Evolutionary conservation across 2,329 filamentous ascomycete genomes (phyloP), one percentile per base, ranked within the genome.

Genomic region (Aspergillus texensis): DNA sequence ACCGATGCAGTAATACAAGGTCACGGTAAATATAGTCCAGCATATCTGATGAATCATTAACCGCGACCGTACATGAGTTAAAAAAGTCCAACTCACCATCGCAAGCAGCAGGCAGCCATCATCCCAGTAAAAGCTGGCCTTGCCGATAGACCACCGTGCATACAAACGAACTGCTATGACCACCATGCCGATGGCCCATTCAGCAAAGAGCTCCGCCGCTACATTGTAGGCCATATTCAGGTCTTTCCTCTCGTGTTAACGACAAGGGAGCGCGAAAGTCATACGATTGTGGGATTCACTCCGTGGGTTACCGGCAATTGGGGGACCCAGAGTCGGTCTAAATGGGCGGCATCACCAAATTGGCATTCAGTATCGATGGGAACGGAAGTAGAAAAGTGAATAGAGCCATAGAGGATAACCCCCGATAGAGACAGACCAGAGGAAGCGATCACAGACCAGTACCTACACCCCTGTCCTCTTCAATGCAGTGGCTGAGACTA

Each of bases 121-220:
- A 48, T 69, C 67, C 65, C 65, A 69, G 46, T 65, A 63, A n/a
- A 69, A 60, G 19, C 34, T 57, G 9, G 58, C 56, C 41, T 63
- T 62, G 9, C 62, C 65, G 28, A 67, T 53, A 14, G 52, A 64
- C 56, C 65, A 69, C 28, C 69, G 65, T 2, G 67, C 53, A 50
- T 67, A 70, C 16, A 70, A 56, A 26, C 69, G 69, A 26, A 68
- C 26, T 19, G 34, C 58, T 43, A 64, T 61, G 24, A 70, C 36
- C 12, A 68, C 26, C n/a, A 68, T 52, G 2, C 67, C 67, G 36
- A 69, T 63, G 19, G 64, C 64, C 62, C 64, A 68, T 53, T 69
- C 66, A 10, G 62, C 57, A 24, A 68, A 69, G 39, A 69, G 61
- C 56, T 69, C 67, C 6, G 66, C 62, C 6, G 59, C 45, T 5